Evolutionary conservation across 2,329 filamentous ascomycete species (phyloP).

Genomic region (Hypoxylon sp.): DNA sequence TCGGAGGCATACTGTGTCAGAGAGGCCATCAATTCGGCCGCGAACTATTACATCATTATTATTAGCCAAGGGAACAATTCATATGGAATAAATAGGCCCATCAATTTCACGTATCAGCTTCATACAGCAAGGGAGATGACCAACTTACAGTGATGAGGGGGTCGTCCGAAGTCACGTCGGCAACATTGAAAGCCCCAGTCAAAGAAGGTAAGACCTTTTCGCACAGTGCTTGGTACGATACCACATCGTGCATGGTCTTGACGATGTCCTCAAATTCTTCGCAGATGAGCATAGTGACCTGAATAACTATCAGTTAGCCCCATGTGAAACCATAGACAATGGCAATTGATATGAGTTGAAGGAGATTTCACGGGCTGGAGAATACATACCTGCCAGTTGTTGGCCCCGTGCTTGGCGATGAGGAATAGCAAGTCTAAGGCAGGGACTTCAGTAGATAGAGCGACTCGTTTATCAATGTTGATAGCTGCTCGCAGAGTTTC

Average conservation of each 20-base stretch:
- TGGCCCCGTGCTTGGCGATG: slow-evolving; percentile 85
- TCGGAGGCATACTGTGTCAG: slow-evolving; percentile 84
- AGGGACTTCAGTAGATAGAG: slow-evolving; percentile 73
- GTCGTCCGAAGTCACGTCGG: slow-evolving; percentile 83
- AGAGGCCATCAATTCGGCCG: slow-evolving; percentile 82
- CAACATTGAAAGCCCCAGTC: slow-evolving; percentile 88
- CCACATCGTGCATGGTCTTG: slow-evolving; percentile 68
- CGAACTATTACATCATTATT: slow-evolving; percentile 59
- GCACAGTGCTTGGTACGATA: slow-evolving; percentile 80
- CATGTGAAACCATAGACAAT: neutral
- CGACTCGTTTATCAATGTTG: slow-evolving; percentile 76
- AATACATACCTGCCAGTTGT: slow-evolving; percentile 76
- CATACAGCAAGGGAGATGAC: neutral
- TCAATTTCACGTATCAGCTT: neutral
- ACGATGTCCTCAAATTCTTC: slow-evolving; percentile 94
- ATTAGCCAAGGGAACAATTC: slow-evolving; percentile 32
- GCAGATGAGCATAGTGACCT: slow-evolving; percentile 80
- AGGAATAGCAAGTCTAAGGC: slow-evolving; percentile 87
- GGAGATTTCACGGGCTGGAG: neutral
- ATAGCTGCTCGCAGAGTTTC: slow-evolving; percentile 87
- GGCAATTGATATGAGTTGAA: neutral
- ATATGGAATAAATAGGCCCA: no score
- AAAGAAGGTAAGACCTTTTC: slow-evolving; percentile 86
- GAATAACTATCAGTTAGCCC: slow-evolving; percentile 18
- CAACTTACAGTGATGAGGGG: slow-evolving; percentile 75